Percentiles rank a stretch among this genome's conserved stretches.
Evolutionary conservation across 2,329 filamentous ascomycete genomes (phyloP).

Genomic region (Fusarium sp.): DNA sequence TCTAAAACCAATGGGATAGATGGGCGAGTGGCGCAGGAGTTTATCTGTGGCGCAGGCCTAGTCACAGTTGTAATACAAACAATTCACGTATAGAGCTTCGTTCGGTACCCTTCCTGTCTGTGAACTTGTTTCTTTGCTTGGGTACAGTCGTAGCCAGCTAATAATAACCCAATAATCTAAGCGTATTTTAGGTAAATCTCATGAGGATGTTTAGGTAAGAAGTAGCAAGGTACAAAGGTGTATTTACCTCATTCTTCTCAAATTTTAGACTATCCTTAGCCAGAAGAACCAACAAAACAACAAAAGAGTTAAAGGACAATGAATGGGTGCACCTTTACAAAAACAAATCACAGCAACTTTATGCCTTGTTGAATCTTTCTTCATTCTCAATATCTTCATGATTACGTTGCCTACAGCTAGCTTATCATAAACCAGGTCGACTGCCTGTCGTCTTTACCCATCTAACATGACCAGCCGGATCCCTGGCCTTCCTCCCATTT

Average conservation of each 20-base stretch:
- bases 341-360: background rate
- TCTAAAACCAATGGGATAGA: conserved; percentile 52
- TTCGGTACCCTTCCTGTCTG: background rate
- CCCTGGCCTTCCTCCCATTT: conserved; percentile 34
- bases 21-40: conserved; percentile 3
- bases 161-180: background rate
- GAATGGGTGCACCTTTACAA: background rate
- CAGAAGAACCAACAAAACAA: background rate
- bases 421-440: conserved; percentile 33
- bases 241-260: background rate
- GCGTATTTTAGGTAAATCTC: background rate
- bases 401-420: conserved; percentile 40
- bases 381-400: conserved; percentile 31
- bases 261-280: background rate
- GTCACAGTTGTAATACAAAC: conserved; percentile 20
- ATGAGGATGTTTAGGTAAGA: background rate
- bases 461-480: conserved; percentile 44
- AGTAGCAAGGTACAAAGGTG: background rate
- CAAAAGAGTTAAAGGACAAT: background rate
- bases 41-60: conserved; percentile 7
- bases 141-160: background rate
- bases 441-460: conserved; percentile 27
- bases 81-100: background rate
- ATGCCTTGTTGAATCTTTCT: background rate
- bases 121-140: background rate